Evolutionary conservation across 305 asterid genomes (phyloP), one percentile per base, ranked within the genome.

Genomic region (Fraxinus dipetala): DNA sequence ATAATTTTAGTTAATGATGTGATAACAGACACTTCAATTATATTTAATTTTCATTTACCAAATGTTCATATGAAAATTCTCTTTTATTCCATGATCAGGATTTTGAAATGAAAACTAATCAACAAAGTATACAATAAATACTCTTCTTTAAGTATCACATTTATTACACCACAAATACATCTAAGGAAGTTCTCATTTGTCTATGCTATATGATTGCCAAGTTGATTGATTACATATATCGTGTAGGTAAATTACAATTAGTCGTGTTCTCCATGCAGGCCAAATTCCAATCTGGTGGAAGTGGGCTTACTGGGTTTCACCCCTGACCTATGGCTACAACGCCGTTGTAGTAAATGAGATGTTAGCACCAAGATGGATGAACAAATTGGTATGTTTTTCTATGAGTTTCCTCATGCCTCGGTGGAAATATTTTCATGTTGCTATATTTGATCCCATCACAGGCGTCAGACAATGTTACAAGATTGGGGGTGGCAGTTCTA

Each of bases 271-370:
- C 72, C 48, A 45, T 81, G 61, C 82, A 91, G 94, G 84, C 78
- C 38, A 83, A 83, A 85, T 90, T 77, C 94, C 92, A 11, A 84
- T 77, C 56, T 90, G 94, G 94, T 90, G 92, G 94, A 79, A 87
- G 20, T 90, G 94, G 94, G 92, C 84, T 7, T 85, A 83, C 78
- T 90, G 94, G 94, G 4, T 90, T 82, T 90, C 92, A 70, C 94
- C 94, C 69, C 82, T 90, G 22, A 82, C 79, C 61, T 90, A 89
- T 16, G 85, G 81, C 9, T 91, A 85, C 89, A 89, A 89, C 16
- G 89, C 91, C 30, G 14, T 91, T 38, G 56, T 91, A 6, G 91
- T 91, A 28, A 91, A 91, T 18, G 94, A 91, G 80, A 80, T 91
- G 91, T 82, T 84, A 61, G 86, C 94, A 70, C 84, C 92, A 73